A percentile compares a stretch with the other conserved stretches of the same genome.
Evolutionary conservation across 139 green algal genomes (phyloP).

Genomic region (Parachlorella kessleri): DNA sequence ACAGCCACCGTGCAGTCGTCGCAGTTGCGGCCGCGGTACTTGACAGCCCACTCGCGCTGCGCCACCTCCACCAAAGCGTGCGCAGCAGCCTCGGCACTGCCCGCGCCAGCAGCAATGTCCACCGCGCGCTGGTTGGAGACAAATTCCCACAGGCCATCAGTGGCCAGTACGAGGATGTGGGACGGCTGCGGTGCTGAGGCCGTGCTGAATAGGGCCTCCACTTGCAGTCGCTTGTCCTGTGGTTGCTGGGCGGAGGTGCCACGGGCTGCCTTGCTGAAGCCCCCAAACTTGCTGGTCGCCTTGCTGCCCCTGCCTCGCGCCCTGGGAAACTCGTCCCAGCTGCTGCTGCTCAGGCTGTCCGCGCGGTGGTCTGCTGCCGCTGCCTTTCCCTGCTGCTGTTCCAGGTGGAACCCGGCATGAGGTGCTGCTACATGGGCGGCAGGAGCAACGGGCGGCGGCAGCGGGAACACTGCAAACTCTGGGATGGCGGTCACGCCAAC

Average conservation of each 20-base stretch:
- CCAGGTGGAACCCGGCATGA: no score
- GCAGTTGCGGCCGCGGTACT: conserved; percentile 38
- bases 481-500: conserved; percentile 52
- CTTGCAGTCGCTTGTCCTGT: no score
- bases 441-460: neutral
- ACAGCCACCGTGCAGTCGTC: conserved; percentile 54
- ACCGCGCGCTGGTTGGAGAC: conserved; percentile 34
- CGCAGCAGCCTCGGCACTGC: conserved; percentile 34
- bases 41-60: conserved; percentile 44
- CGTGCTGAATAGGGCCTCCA: neutral
- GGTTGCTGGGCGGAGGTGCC: no score
- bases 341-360: no score
- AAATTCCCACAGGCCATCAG: conserved; percentile 54
- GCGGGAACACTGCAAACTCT: conserved; percentile 42
- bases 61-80: conserved; percentile 34
- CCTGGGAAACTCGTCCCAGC: no score
- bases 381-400: no score
- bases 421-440: neutral
- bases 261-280: neutral
- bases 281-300: neutral
- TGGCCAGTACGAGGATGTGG: conserved; percentile 44
- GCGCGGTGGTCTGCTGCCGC: neutral
- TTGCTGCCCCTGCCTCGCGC: neutral
- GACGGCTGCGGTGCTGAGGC: neutral
- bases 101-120: conserved; percentile 28